A percentile compares a stretch with the other conserved stretches of the same genome.
Conservation (phyloP, 768 basidiomycete species). For the Trametopsis cervina region DNA sequence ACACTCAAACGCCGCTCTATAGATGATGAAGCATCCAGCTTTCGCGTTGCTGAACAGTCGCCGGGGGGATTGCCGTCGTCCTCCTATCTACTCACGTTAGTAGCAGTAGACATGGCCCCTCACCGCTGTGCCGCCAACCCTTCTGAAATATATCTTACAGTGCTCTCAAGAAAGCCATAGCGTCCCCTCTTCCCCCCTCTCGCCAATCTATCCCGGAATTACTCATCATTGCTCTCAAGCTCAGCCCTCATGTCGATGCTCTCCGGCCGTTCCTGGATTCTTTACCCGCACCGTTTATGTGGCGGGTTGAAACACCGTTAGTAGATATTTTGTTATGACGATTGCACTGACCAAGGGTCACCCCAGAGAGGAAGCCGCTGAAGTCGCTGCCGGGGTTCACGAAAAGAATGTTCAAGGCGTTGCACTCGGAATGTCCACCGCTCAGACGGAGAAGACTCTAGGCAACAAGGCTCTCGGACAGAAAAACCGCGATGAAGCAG, state of each 20-base stretch:
- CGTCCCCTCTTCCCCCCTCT: conserved; percentile 24
- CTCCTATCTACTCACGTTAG: conserved; percentile 25
- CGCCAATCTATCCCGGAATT: conserved; percentile 24
- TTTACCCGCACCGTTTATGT: conserved; percentile 30
- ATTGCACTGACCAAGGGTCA: no score
- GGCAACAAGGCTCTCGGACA: conserved; percentile 21
- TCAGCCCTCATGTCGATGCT: conserved; percentile 21
- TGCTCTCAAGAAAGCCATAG: conserved; percentile 25
- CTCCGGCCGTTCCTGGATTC: conserved; percentile 32
- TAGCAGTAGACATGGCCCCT: not conserved
- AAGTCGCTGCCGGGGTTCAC: conserved; percentile 24
- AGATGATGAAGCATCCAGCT: conserved; percentile 24
- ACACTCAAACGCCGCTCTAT: no score
- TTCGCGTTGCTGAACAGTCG: conserved; percentile 19
- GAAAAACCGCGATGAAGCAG: conserved; percentile 23
- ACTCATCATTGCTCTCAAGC: conserved; percentile 24
- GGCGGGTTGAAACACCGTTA: conserved; percentile 27
- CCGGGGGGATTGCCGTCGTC: conserved; percentile 22
- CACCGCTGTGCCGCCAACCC: not conserved
- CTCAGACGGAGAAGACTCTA: conserved; percentile 20
- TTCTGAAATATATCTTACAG: conserved; percentile 11
- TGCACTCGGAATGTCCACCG: conserved; percentile 16
- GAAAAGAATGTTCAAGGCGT: conserved; percentile 23
- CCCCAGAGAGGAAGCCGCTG: conserved; percentile 24
- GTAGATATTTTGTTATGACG: no score